Conservation (phyloP, 1,139 yeast genomes). For the Hyphopichia wangnamkhiaoensis region DNA sequence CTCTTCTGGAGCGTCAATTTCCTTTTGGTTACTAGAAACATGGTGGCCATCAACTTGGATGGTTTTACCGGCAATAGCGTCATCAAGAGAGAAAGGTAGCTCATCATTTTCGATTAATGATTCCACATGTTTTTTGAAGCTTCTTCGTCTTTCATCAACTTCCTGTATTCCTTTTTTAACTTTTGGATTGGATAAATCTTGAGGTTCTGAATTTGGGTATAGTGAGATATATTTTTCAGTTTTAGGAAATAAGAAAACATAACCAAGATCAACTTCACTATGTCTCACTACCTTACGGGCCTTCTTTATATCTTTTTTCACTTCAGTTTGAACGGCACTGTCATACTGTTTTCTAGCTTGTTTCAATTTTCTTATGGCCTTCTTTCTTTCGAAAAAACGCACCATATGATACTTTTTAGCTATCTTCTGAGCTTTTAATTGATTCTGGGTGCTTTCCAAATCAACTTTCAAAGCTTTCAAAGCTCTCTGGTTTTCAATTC, state of each 20-base stretch:
- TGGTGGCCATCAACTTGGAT: conserved; percentile 24
- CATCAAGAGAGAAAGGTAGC: conserved; percentile 60
- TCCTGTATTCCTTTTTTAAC: conserved; percentile 46
- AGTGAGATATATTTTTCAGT: conserved; percentile 79
- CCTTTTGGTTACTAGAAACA: conserved; percentile 20
- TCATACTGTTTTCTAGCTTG: conserved; percentile 55
- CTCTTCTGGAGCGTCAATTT: conserved; percentile 45
- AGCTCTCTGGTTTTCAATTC: conserved; percentile 84
- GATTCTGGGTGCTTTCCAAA: conserved; percentile 53
- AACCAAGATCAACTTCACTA: conserved; percentile 72
- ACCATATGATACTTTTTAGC: conserved; percentile 93
- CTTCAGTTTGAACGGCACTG: conserved; percentile 38
- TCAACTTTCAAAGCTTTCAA: conserved; percentile 71
- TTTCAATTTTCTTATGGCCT: conserved; percentile 75
- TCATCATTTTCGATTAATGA: conserved; percentile 49
- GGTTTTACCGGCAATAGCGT: conserved; percentile 52
- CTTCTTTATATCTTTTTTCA: conserved; percentile 54
- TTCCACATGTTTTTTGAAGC: conserved; percentile 53
- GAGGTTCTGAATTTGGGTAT: conserved; percentile 49
- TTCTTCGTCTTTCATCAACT: conserved; percentile 52
- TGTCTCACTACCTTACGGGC: conserved; percentile 54
- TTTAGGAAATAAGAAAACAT: conserved; percentile 76
- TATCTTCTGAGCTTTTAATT: conserved; percentile 54
- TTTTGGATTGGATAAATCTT: conserved; percentile 30
- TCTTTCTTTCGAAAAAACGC: conserved; percentile 85